Percentiles rank a stretch among this genome's conserved stretches.
phyloP scores from a whole-genome alignment of 192 early-diverging fungal species.

The Gamsiella multidivaricata region DNA sequence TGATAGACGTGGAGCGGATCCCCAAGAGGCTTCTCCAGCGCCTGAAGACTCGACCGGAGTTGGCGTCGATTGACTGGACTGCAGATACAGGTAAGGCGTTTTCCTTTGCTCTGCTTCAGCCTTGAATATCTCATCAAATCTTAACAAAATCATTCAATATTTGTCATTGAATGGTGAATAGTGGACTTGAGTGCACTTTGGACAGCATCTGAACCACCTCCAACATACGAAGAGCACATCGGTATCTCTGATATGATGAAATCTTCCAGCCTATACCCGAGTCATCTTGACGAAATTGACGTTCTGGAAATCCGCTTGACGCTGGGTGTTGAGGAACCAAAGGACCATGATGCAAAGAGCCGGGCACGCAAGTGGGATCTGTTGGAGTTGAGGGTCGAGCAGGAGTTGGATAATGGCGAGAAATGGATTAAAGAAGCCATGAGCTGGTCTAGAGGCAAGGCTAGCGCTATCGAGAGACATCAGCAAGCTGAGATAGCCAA shows the following conservation, averaged over 20 bases:
- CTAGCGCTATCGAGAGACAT: slow-evolving; percentile 26
- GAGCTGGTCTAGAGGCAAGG: slow-evolving; percentile 17
- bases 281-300: slow-evolving; percentile 26
- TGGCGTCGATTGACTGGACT: slow-evolving; percentile 31
- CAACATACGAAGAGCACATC: slow-evolving; percentile 41
- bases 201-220: slow-evolving; percentile 18
- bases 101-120: neutral
- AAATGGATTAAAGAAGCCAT: slow-evolving; percentile 37
- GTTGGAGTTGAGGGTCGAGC: slow-evolving; percentile 28
- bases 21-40: slow-evolving; percentile 34
- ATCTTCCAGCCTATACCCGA: slow-evolving; percentile 10
- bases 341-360: slow-evolving; percentile 14
- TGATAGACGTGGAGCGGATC: slow-evolving; percentile 40
- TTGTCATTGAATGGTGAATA: slow-evolving; percentile 9
- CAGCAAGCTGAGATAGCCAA: neutral
- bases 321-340: slow-evolving; percentile 13
- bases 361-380: slow-evolving; percentile 42
- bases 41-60: slow-evolving; percentile 31
- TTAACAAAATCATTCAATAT: neutral
- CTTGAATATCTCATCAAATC: neutral
- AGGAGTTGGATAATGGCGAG: slow-evolving; percentile 28
- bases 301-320: slow-evolving; percentile 37
- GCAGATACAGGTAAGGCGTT: slow-evolving; percentile 30
- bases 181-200: slow-evolving; percentile 42
- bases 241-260: slow-evolving; percentile 37